phyloP scores from a whole-genome alignment of 1,284 basidiomycete genomes.

The Melampsora larici-populina region DNA sequence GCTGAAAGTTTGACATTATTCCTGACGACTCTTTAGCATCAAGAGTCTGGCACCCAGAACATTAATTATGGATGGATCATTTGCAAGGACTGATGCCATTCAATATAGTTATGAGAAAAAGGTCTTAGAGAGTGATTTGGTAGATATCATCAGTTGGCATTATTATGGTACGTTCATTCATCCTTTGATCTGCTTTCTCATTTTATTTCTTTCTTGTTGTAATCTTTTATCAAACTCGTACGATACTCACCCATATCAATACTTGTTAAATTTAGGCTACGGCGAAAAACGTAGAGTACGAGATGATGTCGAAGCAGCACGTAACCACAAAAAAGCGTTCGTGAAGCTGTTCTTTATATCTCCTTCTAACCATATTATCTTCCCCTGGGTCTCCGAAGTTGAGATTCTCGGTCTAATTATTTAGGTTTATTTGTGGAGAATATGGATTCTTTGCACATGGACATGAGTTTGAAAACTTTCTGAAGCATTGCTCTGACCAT shows the following conservation, averaged over 20 bases:
- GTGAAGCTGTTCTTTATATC: slow-evolving; percentile 8
- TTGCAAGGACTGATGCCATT: slow-evolving; percentile 48
- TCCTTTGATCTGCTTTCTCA: too few species aligned
- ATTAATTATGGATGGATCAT: slow-evolving; percentile 52
- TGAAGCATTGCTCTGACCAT: slow-evolving; percentile 40
- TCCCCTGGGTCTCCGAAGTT: neutral
- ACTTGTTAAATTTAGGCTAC: neutral
- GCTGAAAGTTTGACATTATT: neutral
- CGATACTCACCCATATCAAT: too few species aligned
- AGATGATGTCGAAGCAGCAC: slow-evolving; percentile 47
- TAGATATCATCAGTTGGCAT: slow-evolving; percentile 51
- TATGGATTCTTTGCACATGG: slow-evolving; percentile 50
- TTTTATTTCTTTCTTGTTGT: too few species aligned
- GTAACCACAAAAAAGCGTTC: slow-evolving; percentile 48
- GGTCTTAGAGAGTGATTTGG: slow-evolving; percentile 47
- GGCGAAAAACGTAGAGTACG: slow-evolving; percentile 49
- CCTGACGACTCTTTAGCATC: slow-evolving; percentile 44
- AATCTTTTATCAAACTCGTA: too few species aligned
- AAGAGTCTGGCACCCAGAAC: slow-evolving; percentile 50
- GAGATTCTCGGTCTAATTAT: neutral
- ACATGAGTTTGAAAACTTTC: slow-evolving; percentile 47
- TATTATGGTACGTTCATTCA: too few species aligned
- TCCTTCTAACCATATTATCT: neutral
- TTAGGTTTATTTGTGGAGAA: slow-evolving; percentile 51
- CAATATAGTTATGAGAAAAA: slow-evolving; percentile 47